These are phyloP conservation scores for Penicillium sp. DNA, from an alignment of 2,329 filamentous ascomycete genomes.

Conservation along the genomic window DNA sequence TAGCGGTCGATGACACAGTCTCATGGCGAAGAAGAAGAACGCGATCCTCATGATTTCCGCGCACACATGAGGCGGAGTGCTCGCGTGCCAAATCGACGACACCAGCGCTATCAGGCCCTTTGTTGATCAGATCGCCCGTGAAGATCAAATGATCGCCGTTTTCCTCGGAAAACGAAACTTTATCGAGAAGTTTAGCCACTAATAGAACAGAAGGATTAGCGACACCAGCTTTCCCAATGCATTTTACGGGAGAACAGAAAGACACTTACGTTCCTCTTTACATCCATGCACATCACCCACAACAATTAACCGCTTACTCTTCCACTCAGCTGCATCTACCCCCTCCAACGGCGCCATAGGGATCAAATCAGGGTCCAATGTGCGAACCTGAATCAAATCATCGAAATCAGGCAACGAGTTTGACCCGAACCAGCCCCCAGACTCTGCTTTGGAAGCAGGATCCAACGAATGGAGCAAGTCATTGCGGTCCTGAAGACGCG, in stretches of 20 bases:
- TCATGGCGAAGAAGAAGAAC: slow-evolving; percentile 67
- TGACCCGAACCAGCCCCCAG: slow-evolving; percentile 46
- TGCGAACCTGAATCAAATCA: slow-evolving; percentile 52
- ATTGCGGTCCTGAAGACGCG: slow-evolving; percentile 33
- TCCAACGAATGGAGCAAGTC: slow-evolving; percentile 34
- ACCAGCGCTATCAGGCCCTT: slow-evolving; percentile 79
- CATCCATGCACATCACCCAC: slow-evolving; percentile 95
- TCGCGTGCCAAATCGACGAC: slow-evolving; percentile 75
- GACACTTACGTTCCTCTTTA: slow-evolving; percentile 59
- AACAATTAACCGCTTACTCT: slow-evolving; percentile 67
- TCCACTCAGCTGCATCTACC: slow-evolving; percentile 15
- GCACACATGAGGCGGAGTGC: slow-evolving; percentile 75
- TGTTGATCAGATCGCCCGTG: slow-evolving; percentile 77
- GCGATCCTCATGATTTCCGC: slow-evolving; percentile 90
- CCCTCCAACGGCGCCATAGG: slow-evolving; percentile 34
- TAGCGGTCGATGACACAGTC: slow-evolving; percentile 31
- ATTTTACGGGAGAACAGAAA: too few relatives aligned
- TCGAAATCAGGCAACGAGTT: slow-evolving; percentile 52
- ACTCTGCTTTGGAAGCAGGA: slow-evolving; percentile 24
- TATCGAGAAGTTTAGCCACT: slow-evolving; percentile 63
- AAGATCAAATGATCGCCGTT: slow-evolving; percentile 73
- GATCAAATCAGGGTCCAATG: slow-evolving; percentile 49
- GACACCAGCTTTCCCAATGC: background rate
- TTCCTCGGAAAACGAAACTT: slow-evolving; percentile 61
- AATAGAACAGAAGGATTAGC: background rate